Percentiles rank a stretch among this genome's conserved stretches.
Evolutionary conservation across 2,329 filamentous ascomycete species (phyloP).

Genomic region (Lomentospora prolificans): DNA sequence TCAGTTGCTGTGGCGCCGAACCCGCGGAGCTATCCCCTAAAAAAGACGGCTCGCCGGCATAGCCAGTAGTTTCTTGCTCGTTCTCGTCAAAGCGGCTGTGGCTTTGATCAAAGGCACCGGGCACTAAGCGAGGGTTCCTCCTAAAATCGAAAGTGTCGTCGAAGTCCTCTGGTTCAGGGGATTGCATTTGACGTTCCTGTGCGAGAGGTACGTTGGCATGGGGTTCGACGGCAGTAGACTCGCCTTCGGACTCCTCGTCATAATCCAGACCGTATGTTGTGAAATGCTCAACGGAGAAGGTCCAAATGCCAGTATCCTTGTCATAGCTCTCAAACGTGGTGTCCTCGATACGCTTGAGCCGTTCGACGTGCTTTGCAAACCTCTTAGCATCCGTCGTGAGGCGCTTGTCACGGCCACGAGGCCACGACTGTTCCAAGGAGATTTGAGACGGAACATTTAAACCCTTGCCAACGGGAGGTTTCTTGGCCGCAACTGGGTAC

Average conservation of each 20-base stretch:
- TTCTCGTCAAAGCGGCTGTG: slow-evolving; percentile 21
- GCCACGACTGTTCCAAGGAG: slow-evolving; percentile 87
- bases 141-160: slow-evolving; percentile 51
- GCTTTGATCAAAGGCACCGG: slow-evolving; percentile 70
- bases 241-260: slow-evolving; percentile 59
- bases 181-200: slow-evolving; percentile 8
- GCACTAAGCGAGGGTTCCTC: slow-evolving; percentile 43
- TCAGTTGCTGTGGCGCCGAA: slow-evolving; percentile 55
- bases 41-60: slow-evolving; percentile 64
- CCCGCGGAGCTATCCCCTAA: slow-evolving; percentile 86
- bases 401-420: slow-evolving; percentile 54
- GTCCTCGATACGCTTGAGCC: slow-evolving; percentile 66
- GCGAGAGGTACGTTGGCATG: slow-evolving; percentile 9
- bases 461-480: slow-evolving; percentile 76
- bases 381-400: slow-evolving; percentile 47
- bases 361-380: slow-evolving; percentile 72
- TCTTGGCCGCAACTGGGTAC: slow-evolving; percentile 66
- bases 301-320: slow-evolving; percentile 72
- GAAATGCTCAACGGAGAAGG: slow-evolving; percentile 90
- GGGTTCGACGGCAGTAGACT: slow-evolving; percentile 18
- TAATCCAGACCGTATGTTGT: slow-evolving; percentile 89
- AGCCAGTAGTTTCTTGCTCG: slow-evolving; percentile 25
- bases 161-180: slow-evolving; percentile 13
- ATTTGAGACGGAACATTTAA: slow-evolving; percentile 87
- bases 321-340: slow-evolving; percentile 80